phyloP scores from a whole-genome alignment of 371 early-diverging fungal genomes.

The Apophysomyces variabilis region DNA sequence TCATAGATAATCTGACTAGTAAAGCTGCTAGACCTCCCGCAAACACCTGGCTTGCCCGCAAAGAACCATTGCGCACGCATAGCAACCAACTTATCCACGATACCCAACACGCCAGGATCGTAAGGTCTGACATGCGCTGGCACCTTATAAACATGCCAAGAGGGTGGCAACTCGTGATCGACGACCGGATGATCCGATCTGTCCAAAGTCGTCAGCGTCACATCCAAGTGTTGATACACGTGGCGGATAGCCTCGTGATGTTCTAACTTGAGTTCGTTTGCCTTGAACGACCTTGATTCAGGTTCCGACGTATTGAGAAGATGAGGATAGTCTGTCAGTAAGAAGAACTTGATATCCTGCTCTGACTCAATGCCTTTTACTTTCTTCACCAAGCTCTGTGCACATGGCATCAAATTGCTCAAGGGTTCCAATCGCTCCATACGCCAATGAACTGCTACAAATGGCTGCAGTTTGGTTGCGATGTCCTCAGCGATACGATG shows the following conservation, averaged over 20 bases:
- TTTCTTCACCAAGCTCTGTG: slow-evolving; percentile 33
- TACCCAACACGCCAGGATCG: slow-evolving; percentile 45
- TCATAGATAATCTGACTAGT: slow-evolving; percentile 37
- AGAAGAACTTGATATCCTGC: slow-evolving; percentile 29
- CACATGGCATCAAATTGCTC: slow-evolving; percentile 47
- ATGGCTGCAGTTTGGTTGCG: slow-evolving; percentile 41
- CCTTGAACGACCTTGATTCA: slow-evolving; percentile 46
- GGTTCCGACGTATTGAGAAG: slow-evolving; percentile 37
- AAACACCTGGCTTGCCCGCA: slow-evolving; percentile 45
- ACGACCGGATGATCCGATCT: slow-evolving; percentile 49
- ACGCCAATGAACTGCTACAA: slow-evolving; percentile 56
- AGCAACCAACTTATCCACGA: slow-evolving; percentile 56
- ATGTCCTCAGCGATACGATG: slow-evolving; percentile 36
- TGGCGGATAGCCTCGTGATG: slow-evolving; percentile 51
- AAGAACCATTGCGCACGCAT: slow-evolving; percentile 53
- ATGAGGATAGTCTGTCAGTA: slow-evolving; percentile 56
- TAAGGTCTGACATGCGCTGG: slow-evolving; percentile 22
- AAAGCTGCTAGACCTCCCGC: slow-evolving; percentile 49
- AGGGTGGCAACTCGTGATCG: slow-evolving; percentile 80
- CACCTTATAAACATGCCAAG: slow-evolving; percentile 44
- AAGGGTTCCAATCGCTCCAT: slow-evolving; percentile 54
- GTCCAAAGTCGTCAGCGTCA: slow-evolving; percentile 33
- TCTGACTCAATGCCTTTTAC: slow-evolving; percentile 21
- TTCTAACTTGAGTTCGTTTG: slow-evolving; percentile 29
- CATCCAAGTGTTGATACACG: slow-evolving; percentile 39